Conservation (phyloP, 2,329 filamentous ascomycete species). For the Chalaropsis thielavioides region DNA sequence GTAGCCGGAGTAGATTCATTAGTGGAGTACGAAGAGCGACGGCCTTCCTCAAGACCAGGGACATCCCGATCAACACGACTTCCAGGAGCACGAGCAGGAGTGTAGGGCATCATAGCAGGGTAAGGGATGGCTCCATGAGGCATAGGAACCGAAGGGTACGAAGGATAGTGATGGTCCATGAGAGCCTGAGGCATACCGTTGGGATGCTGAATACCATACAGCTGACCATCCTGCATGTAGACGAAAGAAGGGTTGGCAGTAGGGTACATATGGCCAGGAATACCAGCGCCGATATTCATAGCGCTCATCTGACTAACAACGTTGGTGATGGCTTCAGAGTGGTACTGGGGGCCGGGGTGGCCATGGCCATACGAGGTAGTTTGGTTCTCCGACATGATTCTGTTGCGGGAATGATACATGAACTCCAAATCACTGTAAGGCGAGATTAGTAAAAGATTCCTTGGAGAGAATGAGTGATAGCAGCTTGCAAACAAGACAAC, state of each 20-base stretch:
- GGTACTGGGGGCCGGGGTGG: slow-evolving; percentile 7
- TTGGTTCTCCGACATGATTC: slow-evolving; percentile 6
- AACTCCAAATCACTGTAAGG: neutral
- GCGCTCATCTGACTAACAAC: slow-evolving; percentile 19
- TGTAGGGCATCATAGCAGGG: slow-evolving; percentile 34
- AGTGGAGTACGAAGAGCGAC: slow-evolving; percentile 53
- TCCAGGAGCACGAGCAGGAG: slow-evolving; percentile 38
- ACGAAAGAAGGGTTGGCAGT: slow-evolving; percentile 19
- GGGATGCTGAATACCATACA: slow-evolving; percentile 24
- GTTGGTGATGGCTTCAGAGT: slow-evolving; percentile 9
- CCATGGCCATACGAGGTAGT: slow-evolving; percentile 5
- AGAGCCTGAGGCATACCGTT: slow-evolving; percentile 9
- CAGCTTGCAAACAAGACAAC: neutral
- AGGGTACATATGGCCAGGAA: slow-evolving; percentile 10
- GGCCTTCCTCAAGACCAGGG: slow-evolving; percentile 45
- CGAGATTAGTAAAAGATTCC: neutral
- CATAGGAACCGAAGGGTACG: slow-evolving; percentile 22
- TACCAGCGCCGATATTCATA: slow-evolving; percentile 25
- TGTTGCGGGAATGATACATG: slow-evolving; percentile 5
- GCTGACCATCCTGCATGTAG: slow-evolving; percentile 26
- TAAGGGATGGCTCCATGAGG: slow-evolving; percentile 24
- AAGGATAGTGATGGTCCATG: slow-evolving; percentile 8
- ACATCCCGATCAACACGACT: slow-evolving; percentile 36
- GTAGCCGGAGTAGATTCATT: slow-evolving; percentile 52
- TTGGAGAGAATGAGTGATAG: neutral